Evolutionary conservation across 441 rosid species (phyloP), one percentile per base, ranked within the genome.

Genomic region (Syzygium malaccense): DNA sequence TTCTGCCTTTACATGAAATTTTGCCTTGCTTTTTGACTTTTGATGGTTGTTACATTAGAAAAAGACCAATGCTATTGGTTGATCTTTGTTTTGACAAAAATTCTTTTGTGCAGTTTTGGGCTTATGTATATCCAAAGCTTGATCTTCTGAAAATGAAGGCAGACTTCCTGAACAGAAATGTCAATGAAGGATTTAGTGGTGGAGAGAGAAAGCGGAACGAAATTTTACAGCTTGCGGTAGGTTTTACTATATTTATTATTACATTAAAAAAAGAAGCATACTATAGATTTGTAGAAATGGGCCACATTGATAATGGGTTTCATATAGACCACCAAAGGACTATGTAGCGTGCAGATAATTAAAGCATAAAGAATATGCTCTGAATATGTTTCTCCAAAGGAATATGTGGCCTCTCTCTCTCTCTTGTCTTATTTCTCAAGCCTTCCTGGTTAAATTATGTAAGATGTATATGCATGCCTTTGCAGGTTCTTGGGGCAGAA

Each of bases 141-240:
- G 95, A 94, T 89, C 93, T 93, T 71, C 94, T 98, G 93, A 98
- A 96, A 91, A 97, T 97, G 98, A 96, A 96, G 94, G 95, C 91
- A 2, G 99, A 97, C 92, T 98, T 96, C 91, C 97, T 98, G 55
- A 95, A 96, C 91, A 93, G 99, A 93, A 98, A 98, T 91, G 99
- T 98, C 49, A 97, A 98, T 92, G 99, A 96, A 94, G 99, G 99
- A 53, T 98, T 98, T 89, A 98, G 99, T 88, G 99, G 99, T 20
- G 99, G 99, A 86, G 99, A 98, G 93, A 97, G 94, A 93, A 98
- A 98, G 90, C 99, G 98, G 89, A 98, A 97, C 64, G 99, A 98
- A 92, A 97, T 97, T 91, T 92, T 96, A 60, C 99, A 98, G 90
- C 98, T 98, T 64, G 99, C 98, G 94, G 99, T 97, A 94, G 80